A percentile compares a stretch with the other conserved stretches of the same genome.
These are phyloP conservation scores for Hansenula sp. DNA, from an alignment of 1,139 yeast species.

Conservation along the genomic window DNA sequence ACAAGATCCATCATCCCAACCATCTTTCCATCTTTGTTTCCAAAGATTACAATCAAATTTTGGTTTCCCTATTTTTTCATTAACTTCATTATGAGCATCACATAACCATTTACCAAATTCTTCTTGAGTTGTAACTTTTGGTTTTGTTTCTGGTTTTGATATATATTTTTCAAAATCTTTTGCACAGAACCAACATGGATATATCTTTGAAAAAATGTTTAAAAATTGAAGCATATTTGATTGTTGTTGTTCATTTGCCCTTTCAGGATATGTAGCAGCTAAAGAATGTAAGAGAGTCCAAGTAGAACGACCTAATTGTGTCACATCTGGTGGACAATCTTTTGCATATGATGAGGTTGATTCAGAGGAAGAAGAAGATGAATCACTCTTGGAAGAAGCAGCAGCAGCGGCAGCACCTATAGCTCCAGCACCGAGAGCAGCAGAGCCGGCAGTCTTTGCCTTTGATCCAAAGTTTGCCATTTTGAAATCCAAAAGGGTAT, in stretches of 20 bases:
- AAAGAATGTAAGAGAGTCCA: constrained; percentile 92
- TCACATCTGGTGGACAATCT: constrained; percentile 86
- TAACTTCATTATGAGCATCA: constrained; percentile 91
- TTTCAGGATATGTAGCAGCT: constrained; percentile 84
- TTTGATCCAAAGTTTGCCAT: constrained; percentile 41
- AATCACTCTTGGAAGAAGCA: constrained; percentile 13
- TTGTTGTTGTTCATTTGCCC: constrained; percentile 60
- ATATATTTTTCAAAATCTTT: constrained; percentile 72
- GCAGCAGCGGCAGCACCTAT: constrained; percentile 17
- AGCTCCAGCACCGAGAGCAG: constrained; percentile 9
- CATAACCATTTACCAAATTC: constrained; percentile 90
- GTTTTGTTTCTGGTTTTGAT: constrained; percentile 44
- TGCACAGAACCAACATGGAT: constrained; percentile 96
- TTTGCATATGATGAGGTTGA: constrained; percentile 28
- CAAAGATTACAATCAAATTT: constrained; percentile 82
- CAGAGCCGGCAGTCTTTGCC: constrained; percentile 6
- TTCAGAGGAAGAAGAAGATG: constrained; percentile 9
- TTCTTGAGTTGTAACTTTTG: constrained; percentile 67
- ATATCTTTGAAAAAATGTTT: constrained; percentile 67
- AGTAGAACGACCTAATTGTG: constrained; percentile 73
- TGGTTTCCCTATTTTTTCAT: constrained; percentile 78
- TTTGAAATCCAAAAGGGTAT: constrained; percentile 71
- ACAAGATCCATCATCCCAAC: constrained; percentile 43
- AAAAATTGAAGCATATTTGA: constrained; percentile 68
- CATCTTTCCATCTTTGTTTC: constrained; percentile 90